phyloP scores from a whole-genome alignment of 1,284 basidiomycete genomes.

The Cystobasidium slooffiae region DNA sequence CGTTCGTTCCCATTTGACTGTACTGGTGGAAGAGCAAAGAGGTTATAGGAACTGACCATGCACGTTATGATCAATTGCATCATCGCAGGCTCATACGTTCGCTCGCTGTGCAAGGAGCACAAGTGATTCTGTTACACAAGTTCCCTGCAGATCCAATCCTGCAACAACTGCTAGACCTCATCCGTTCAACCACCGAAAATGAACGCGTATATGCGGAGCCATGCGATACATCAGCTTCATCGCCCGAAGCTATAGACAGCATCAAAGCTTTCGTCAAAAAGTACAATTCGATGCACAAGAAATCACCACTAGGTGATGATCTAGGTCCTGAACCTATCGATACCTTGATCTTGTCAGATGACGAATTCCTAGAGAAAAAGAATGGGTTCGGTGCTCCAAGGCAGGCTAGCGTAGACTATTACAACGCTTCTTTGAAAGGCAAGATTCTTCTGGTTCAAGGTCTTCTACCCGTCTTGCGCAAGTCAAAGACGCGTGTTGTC shows the following conservation, averaged over 20 bases:
- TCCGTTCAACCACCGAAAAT: conserved; percentile 47
- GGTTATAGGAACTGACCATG: conserved; percentile 6
- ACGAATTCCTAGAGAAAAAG: conserved; percentile 20
- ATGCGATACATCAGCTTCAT: conserved; percentile 45
- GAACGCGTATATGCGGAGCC: conserved; percentile 52
- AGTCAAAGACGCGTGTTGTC: conserved; percentile 47
- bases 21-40: neutral
- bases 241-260: conserved; percentile 33
- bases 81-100: conserved; percentile 34
- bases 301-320: conserved; percentile 49
- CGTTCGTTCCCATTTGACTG: neutral
- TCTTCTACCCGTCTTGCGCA: conserved; percentile 44
- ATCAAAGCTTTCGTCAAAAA: conserved; percentile 44
- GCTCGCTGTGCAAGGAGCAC: conserved; percentile 48
- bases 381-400: conserved; percentile 1
- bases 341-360: conserved; percentile 50
- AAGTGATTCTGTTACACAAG: conserved; percentile 49
- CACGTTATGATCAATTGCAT: neutral
- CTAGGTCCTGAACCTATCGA: conserved; percentile 48
- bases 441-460: conserved; percentile 48
- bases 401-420: neutral
- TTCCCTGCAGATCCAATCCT: conserved; percentile 42
- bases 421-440: conserved; percentile 12
- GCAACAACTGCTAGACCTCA: conserved; percentile 50
- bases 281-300: conserved; percentile 46